Evolutionary conservation across 2,329 filamentous ascomycete species (phyloP), one percentile per base, ranked within the genome.

Genomic region (Trichophyton rubrum): DNA sequence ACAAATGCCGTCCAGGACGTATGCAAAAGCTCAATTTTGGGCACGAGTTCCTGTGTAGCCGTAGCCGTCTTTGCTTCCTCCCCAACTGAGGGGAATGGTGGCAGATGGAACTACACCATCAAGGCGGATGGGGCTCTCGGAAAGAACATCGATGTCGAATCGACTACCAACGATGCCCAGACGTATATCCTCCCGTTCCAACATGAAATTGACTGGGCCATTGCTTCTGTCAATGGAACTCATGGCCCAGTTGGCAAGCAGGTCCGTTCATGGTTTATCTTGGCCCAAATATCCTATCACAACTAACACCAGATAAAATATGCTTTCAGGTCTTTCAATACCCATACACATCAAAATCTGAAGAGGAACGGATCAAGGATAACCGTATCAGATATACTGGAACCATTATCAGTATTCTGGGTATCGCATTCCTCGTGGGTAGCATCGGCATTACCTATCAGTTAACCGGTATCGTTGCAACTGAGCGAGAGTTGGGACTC

Each of bases 371-470:
- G 11, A 76, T 82, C 3, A 79, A 84, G 22, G 71, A 80, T 4
- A 87, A 95, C 61, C 82, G 88, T 7, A 77, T 80, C 8, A 71
- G 80, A 3, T 96, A 90, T 70, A 89, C 91, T 79, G 77, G 79
- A 1, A 79, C 84, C 1, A 82, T 96, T 62, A 86, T 88, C 67
- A 84, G 86, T 66, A 88, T 89, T 64, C 78, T 96, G 64, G 89
- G 80, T 15, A 85, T 95, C 20, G 85, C 85, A 0, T 90, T 95
- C 69, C 85, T 95, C 67, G 83, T 90, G 57, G 87, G 85, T 20
- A 81, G 93, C 60, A 85, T 93, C 53, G 89, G 89, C 60, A 82
- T 96, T 27, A 86, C 86, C 41, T 96, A 96, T 70, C 90, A 96
- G 68, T 78, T 95, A 61, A 89, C 89, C 0, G 91, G 91, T 7